A percentile compares a stretch with the other conserved stretches of the same genome.
These are phyloP conservation scores for Aspergillus ibericus DNA, from an alignment of 2,329 filamentous ascomycete genomes.

Conservation along the genomic window DNA sequence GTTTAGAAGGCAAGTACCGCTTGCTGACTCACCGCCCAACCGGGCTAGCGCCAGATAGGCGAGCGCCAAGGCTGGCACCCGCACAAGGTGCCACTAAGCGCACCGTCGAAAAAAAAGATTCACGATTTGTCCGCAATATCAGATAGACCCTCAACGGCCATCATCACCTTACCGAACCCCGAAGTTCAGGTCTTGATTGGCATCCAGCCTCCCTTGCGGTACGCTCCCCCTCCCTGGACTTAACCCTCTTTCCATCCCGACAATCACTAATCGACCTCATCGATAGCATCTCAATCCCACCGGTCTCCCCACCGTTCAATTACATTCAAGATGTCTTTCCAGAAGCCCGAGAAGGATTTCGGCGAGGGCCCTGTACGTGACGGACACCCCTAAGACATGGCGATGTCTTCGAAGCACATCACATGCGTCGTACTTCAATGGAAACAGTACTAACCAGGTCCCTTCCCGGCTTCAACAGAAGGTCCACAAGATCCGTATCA, in stretches of 20 bases:
- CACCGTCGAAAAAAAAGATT: conserved; percentile 16
- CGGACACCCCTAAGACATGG: neutral
- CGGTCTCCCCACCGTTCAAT: conserved; percentile 31
- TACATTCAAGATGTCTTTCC: conserved; percentile 76
- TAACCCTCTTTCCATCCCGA: neutral
- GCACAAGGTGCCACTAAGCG: conserved; percentile 24
- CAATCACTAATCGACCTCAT: conserved; percentile 10
- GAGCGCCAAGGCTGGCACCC: conserved; percentile 37
- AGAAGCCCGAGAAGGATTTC: conserved; percentile 93
- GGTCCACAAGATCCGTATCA: conserved; percentile 98
- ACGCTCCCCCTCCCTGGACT: conserved; percentile 10
- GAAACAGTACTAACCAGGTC: conserved; percentile 16
- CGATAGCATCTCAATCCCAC: conserved; percentile 24
- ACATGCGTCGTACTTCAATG: neutral
- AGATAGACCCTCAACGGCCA: conserved; percentile 32
- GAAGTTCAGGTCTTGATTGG: conserved; percentile 81
- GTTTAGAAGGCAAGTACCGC: neutral
- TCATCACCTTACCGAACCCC: conserved; percentile 80
- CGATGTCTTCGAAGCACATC: neutral
- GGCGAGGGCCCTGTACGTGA: conserved; percentile 77
- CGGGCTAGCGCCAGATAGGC: conserved; percentile 42
- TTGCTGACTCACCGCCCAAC: conserved; percentile 22
- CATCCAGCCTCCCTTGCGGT: conserved; percentile 33
- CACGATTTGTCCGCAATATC: conserved; percentile 21
- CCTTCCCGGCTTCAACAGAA: conserved; percentile 55